phyloP scores from a whole-genome alignment of 164 flowering plant species.

The Annona squamosa region DNA sequence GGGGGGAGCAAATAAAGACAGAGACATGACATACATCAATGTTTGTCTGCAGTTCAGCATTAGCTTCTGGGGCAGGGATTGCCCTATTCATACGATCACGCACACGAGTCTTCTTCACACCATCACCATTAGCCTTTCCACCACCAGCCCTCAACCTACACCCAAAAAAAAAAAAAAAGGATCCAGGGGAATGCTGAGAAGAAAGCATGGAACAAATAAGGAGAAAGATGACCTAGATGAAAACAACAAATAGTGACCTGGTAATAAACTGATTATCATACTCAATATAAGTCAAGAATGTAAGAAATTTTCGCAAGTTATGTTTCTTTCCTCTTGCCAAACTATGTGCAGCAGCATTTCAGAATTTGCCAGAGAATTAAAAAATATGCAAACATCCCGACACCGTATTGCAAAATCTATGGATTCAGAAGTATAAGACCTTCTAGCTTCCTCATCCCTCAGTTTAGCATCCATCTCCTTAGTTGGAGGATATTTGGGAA shows the following conservation, averaged over 20 bases:
- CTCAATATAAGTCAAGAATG: neutral
- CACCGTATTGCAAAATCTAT: neutral
- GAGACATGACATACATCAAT: constrained; percentile 61
- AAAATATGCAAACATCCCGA: neutral
- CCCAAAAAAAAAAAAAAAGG: neutral
- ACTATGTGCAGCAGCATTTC: neutral
- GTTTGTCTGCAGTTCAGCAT: constrained; percentile 76
- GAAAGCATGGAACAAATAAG: neutral
- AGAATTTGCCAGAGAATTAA: neutral
- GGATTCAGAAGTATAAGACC: constrained; percentile 27
- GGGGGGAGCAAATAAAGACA: constrained; percentile 5
- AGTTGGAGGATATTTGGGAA: constrained; percentile 92
- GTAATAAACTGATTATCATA: neutral
- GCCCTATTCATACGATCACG: constrained; percentile 64
- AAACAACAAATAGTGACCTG: neutral
- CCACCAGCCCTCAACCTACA: constrained; percentile 70
- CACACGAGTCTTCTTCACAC: constrained; percentile 52
- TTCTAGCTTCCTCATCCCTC: constrained; percentile 90
- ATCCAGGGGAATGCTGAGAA: neutral
- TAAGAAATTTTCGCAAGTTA: neutral
- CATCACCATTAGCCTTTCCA: constrained; percentile 54
- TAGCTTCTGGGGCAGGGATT: constrained; percentile 80
- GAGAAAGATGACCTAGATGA: neutral
- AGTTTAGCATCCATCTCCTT: constrained; percentile 96
- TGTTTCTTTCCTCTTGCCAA: neutral